Percentiles rank a stretch among this genome's conserved stretches.
Conservation (phyloP, 768 basidiomycete species). For the Boletus barrowsii region DNA sequence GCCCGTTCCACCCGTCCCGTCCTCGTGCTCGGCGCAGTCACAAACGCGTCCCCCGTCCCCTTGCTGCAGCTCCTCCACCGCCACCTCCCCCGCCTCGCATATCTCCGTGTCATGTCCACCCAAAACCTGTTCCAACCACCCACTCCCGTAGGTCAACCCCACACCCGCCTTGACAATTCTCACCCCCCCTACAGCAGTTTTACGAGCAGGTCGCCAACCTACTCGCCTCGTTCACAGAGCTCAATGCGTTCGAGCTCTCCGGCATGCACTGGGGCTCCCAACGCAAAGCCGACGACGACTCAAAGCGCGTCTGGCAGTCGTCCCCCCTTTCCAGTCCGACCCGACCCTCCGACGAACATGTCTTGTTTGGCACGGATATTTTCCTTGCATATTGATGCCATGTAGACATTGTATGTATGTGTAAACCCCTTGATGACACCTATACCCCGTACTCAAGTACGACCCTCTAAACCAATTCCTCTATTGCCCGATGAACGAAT, state of each 20-base stretch:
- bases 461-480: conserved; percentile 32
- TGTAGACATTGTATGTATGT: conserved; percentile 17
- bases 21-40: conserved; percentile 56
- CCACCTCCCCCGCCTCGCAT: conserved; percentile 58
- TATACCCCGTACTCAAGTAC: conserved; percentile 19
- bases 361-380: conserved; percentile 30
- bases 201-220: conserved; percentile 57
- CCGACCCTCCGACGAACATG: conserved; percentile 28
- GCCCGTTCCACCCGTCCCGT: conserved; percentile 49
- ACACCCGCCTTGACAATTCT: not conserved
- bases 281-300: conserved; percentile 40
- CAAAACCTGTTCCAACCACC: conserved; percentile 49
- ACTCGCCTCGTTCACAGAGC: conserved; percentile 56
- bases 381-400: conserved; percentile 28
- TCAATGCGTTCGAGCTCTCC: conserved; percentile 68
- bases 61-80: conserved; percentile 55
- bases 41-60: conserved; percentile 53
- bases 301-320: conserved; percentile 53
- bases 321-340: conserved; percentile 38
- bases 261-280: conserved; percentile 73
- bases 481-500: conserved; percentile 48
- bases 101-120: conserved; percentile 63
- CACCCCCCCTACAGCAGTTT: conserved; percentile 46
- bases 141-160: conserved; percentile 38
- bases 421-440: conserved; percentile 2